phyloP scores from a whole-genome alignment of 192 early-diverging fungal genomes.

The Linnemannia elongata region DNA sequence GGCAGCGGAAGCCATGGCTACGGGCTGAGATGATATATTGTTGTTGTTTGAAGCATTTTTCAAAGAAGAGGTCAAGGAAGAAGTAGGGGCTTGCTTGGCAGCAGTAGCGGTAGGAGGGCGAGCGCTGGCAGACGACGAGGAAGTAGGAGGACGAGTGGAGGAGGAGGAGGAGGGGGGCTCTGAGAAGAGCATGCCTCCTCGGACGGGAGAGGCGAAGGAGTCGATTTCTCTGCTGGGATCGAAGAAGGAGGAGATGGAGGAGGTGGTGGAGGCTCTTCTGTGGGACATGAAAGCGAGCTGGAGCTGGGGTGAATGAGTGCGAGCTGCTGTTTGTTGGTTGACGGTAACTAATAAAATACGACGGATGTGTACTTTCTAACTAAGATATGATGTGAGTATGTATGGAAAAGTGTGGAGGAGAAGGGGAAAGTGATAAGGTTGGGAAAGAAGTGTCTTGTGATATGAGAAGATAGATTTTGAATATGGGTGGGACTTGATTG shows the following conservation, averaged over 20 bases:
- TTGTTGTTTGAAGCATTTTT: neutral
- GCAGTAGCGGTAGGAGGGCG: neutral
- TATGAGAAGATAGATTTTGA: neutral
- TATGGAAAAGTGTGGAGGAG: neutral
- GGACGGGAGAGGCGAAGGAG: neutral
- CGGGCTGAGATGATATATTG: neutral
- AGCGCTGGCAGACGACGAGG: neutral
- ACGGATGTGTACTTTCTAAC: neutral
- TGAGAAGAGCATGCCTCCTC: conserved; percentile 23
- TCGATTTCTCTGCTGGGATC: conserved; percentile 10
- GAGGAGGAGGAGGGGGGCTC: neutral
- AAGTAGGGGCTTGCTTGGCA: neutral
- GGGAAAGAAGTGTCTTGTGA: neutral
- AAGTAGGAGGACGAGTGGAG: neutral
- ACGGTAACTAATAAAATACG: neutral
- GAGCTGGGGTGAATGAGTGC: neutral
- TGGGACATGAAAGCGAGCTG: conserved; percentile 37
- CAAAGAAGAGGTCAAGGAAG: neutral
- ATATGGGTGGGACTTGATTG: neutral
- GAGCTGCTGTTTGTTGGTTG: neutral
- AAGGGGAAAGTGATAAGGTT: conserved; percentile 3
- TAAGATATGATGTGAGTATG: neutral
- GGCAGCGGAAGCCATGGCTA: neutral
- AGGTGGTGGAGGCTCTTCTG: conserved; percentile 45
- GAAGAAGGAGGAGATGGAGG: conserved; percentile 34